Conservation (phyloP, 1,284 basidiomycete genomes). For the Vanrija humicola region DNA sequence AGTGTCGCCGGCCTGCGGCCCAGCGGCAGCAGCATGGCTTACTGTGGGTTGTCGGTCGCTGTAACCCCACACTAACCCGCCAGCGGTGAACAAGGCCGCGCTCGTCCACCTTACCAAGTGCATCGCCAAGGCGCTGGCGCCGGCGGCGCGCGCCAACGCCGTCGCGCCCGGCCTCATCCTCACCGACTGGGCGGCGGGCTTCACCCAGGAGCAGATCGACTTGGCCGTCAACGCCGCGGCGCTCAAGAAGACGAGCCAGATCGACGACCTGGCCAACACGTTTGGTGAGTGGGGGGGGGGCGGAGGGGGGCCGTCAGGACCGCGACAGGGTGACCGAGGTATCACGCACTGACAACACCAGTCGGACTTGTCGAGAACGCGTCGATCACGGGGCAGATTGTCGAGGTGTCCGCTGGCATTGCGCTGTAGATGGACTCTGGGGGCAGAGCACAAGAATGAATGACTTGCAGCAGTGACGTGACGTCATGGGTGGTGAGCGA, state of each 20-base stretch:
- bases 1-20: constrained; percentile 20
- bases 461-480: too few relatives aligned
- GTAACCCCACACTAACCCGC: not conserved
- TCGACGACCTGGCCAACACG: constrained; percentile 15
- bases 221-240: constrained; percentile 2
- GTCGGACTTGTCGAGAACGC: constrained; percentile 7
- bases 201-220: constrained; percentile 15
- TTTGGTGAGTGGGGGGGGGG: constrained; percentile 7
- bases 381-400: constrained; percentile 6
- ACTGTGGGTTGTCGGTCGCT: not conserved
- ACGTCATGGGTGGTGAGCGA: too few relatives aligned
- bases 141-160: constrained; percentile 23
- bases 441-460: too few relatives aligned
- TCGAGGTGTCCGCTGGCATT: constrained; percentile 1
- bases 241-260: constrained; percentile 15
- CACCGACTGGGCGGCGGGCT: constrained; percentile 26
- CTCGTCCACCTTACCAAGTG: constrained; percentile 21
- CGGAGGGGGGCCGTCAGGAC: too few relatives aligned
- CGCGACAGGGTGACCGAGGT: too few relatives aligned
- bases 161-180: constrained; percentile 24
- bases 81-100: constrained; percentile 25
- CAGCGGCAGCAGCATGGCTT: constrained; percentile 22
- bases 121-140: constrained; percentile 22
- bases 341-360: not conserved
- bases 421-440: too few relatives aligned